Conservation (phyloP, 495 filamentous ascomycete species). For the Hypoxylon fragiforme region DNA sequence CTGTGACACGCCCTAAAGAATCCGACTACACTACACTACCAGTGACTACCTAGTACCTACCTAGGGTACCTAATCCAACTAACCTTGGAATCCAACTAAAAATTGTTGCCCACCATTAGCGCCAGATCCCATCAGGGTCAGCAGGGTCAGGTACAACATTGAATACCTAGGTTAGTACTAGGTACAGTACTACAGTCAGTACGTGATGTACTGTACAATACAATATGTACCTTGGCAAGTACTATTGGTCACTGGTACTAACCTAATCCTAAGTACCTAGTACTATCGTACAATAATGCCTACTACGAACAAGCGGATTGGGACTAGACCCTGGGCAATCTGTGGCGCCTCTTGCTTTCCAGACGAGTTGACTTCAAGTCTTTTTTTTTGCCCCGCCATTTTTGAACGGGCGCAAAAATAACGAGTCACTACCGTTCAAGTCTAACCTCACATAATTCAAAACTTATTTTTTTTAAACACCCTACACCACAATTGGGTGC, state of each 20-base stretch:
- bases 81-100: too few relatives aligned
- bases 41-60: too few relatives aligned
- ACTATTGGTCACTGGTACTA: too few relatives aligned
- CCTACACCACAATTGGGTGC: slow-evolving; percentile 34
- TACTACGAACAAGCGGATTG: too few relatives aligned
- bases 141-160: not conserved
- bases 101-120: not conserved
- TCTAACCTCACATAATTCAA: slow-evolving; percentile 32
- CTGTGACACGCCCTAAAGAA: not conserved
- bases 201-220: too few relatives aligned
- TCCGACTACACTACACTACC: too few relatives aligned
- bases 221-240: not conserved
- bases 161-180: not conserved
- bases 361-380: not conserved
- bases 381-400: slow-evolving; percentile 28
- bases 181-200: too few relatives aligned
- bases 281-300: too few relatives aligned
- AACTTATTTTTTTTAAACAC: slow-evolving; percentile 23
- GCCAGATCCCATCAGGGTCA: not conserved
- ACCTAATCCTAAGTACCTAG: too few relatives aligned
- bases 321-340: too few relatives aligned
- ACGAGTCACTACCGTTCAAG: slow-evolving; percentile 22
- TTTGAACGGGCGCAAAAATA: slow-evolving; percentile 33
- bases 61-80: too few relatives aligned
- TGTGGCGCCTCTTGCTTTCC: too few relatives aligned